These are phyloP conservation scores for Sicyos baderoa DNA, from an alignment of 306 rosid species.

Conservation along the genomic window DNA sequence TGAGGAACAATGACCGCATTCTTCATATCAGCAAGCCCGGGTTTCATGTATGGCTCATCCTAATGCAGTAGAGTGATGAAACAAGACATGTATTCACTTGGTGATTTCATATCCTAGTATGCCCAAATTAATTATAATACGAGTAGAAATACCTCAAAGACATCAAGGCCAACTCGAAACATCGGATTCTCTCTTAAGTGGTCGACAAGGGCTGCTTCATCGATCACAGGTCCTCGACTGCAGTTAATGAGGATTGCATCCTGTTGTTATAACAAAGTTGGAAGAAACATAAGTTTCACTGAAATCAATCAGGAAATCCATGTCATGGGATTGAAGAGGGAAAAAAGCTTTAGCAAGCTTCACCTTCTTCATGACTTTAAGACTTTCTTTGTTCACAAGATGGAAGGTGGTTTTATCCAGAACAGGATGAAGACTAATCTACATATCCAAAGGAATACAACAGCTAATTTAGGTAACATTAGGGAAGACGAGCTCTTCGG, in stretches of 20 bases:
- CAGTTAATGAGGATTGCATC: constrained; percentile 94
- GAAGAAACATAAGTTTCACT: neutral
- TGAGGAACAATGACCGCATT: constrained; percentile 94
- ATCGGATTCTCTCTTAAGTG: constrained; percentile 73
- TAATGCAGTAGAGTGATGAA: constrained; percentile 23
- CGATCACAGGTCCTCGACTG: constrained; percentile 92
- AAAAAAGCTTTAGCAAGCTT: constrained; percentile 17
- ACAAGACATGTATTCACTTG: neutral
- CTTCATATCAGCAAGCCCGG: constrained; percentile 91
- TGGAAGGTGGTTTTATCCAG: constrained; percentile 94
- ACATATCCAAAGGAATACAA: constrained; percentile 23
- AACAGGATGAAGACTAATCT: constrained; percentile 97
- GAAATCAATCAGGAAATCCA: neutral
- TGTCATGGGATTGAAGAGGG: neutral
- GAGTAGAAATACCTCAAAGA: constrained; percentile 61
- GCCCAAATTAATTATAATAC: neutral
- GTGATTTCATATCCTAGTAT: neutral
- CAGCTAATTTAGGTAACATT: neutral
- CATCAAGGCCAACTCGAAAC: constrained; percentile 98
- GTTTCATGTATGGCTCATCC: constrained; percentile 98
- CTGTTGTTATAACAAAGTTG: constrained; percentile 28
- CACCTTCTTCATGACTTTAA: constrained; percentile 86
- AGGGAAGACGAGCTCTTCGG: neutral
- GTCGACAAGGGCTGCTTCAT: constrained; percentile 90
- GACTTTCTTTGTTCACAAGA: constrained; percentile 85